phyloP scores from a whole-genome alignment of 495 filamentous ascomycete genomes.

The Trichocladium antarcticum region DNA sequence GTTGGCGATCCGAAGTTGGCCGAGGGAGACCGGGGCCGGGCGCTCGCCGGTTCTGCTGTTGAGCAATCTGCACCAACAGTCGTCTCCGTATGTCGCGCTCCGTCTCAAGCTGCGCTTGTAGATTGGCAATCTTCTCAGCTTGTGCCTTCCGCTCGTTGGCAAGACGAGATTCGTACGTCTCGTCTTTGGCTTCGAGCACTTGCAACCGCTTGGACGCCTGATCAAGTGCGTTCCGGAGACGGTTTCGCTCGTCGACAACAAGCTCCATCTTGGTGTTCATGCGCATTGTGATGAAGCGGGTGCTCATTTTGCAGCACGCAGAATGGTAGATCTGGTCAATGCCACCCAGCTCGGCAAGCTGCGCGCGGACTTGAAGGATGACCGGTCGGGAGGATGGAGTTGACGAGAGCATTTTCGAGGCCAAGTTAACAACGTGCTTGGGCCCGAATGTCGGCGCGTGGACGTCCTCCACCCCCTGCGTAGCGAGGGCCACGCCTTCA shows the following conservation, averaged over 20 bases:
- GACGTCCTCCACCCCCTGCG: constrained; percentile 24
- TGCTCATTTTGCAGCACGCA: constrained; percentile 29
- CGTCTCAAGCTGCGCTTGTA: constrained; percentile 22
- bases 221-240: constrained; percentile 17
- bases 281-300: constrained; percentile 22
- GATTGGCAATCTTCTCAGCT: constrained; percentile 12
- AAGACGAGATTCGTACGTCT: constrained; percentile 26
- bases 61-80: constrained; percentile 8
- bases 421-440: constrained; percentile 27
- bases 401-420: constrained; percentile 25
- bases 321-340: constrained; percentile 36
- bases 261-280: constrained; percentile 20
- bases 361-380: constrained; percentile 23
- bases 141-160: constrained; percentile 18
- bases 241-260: constrained; percentile 20
- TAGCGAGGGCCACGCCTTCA: constrained; percentile 17
- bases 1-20: constrained; percentile 6
- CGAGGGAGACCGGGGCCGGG: constrained; percentile 7
- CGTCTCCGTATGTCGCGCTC: constrained; percentile 17
- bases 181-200: constrained; percentile 25
- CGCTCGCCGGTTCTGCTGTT: constrained; percentile 3
- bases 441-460: constrained; percentile 25
- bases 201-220: constrained; percentile 19
- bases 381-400: constrained; percentile 20
- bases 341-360: constrained; percentile 31